Evolutionary conservation across 257 asterid genomes (phyloP).

Genomic region (Striga asiatica): DNA sequence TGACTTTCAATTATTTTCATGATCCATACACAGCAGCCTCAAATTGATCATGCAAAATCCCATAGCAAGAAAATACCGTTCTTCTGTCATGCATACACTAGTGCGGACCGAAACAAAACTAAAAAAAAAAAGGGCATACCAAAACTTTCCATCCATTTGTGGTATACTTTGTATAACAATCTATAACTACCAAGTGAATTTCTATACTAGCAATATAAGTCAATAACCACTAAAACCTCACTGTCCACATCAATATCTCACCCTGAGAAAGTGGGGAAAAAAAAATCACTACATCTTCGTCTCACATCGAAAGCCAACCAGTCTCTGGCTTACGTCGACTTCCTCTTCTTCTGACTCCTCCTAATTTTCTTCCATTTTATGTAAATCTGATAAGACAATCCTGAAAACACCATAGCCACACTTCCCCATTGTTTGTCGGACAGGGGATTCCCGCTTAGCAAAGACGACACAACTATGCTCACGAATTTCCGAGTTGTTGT

Average conservation of each 20-base stretch:
- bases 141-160: conserved; percentile 7
- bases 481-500: conserved; percentile 95
- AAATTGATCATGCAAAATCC: not conserved
- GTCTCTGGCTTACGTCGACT: conserved; percentile 34
- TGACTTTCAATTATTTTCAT: too few relatives aligned
- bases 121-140: not conserved
- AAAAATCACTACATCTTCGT: conserved; percentile 14
- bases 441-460: conserved; percentile 81
- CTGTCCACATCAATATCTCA: not conserved
- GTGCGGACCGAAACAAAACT: not conserved
- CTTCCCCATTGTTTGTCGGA: conserved; percentile 85
- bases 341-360: conserved; percentile 61
- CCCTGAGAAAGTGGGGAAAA: too few relatives aligned
- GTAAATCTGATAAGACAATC: conserved; percentile 82
- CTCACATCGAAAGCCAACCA: conserved; percentile 13
- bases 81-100: not conserved
- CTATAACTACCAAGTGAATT: conserved; percentile 10
- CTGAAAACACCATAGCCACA: conserved; percentile 84
- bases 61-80: not conserved
- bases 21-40: too few relatives aligned
- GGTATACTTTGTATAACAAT: conserved; percentile 13
- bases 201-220: conserved; percentile 13
- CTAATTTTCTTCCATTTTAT: conserved; percentile 72
- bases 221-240: conserved; percentile 12
- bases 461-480: conserved; percentile 90